phyloP scores from a whole-genome alignment of 1,284 basidiomycete species.

The Pisolithus thermaeus region DNA sequence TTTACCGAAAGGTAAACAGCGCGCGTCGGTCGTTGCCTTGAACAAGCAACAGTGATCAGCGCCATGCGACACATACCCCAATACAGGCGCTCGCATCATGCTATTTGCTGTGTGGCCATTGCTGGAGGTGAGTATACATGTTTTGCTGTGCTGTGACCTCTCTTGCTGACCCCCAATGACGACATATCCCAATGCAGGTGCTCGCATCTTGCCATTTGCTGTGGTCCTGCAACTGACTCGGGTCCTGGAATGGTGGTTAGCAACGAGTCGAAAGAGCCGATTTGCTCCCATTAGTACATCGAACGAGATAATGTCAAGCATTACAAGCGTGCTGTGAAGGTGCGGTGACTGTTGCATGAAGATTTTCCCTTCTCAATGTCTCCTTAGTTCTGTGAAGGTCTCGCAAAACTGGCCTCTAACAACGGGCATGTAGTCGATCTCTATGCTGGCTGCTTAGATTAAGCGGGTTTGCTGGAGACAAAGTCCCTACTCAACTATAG shows the following conservation, averaged over 20 bases:
- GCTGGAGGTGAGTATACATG: slow-evolving; percentile 59
- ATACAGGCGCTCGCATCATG: slow-evolving; percentile 96
- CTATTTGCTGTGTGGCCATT: slow-evolving; percentile 92
- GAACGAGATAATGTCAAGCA: slow-evolving; percentile 97
- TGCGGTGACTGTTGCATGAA: slow-evolving; percentile 28
- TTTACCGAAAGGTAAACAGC: no score
- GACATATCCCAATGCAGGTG: slow-evolving; percentile 94
- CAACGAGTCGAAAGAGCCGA: slow-evolving; percentile 95
- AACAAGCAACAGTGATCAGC: no score
- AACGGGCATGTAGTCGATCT: slow-evolving; percentile 96
- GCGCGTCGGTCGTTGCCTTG: no score
- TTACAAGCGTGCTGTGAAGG: slow-evolving; percentile 95
- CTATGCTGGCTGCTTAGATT: slow-evolving; percentile 96
- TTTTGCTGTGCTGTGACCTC: background rate
- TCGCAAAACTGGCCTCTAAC: slow-evolving; percentile 90
- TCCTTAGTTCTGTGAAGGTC: slow-evolving; percentile 86
- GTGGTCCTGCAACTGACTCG: slow-evolving; percentile 96
- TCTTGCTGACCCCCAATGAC: slow-evolving; percentile 46
- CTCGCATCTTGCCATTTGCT: slow-evolving; percentile 93
- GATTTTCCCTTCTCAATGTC: slow-evolving; percentile 5
- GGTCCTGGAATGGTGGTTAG: slow-evolving; percentile 96
- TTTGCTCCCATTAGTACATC: slow-evolving; percentile 98
- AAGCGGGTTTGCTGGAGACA: slow-evolving; percentile 98
- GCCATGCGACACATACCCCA: slow-evolving; percentile 96
- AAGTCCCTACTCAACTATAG: slow-evolving; percentile 89